phyloP scores from a whole-genome alignment of 768 basidiomycete genomes.

The Rhizopogon sp. region DNA sequence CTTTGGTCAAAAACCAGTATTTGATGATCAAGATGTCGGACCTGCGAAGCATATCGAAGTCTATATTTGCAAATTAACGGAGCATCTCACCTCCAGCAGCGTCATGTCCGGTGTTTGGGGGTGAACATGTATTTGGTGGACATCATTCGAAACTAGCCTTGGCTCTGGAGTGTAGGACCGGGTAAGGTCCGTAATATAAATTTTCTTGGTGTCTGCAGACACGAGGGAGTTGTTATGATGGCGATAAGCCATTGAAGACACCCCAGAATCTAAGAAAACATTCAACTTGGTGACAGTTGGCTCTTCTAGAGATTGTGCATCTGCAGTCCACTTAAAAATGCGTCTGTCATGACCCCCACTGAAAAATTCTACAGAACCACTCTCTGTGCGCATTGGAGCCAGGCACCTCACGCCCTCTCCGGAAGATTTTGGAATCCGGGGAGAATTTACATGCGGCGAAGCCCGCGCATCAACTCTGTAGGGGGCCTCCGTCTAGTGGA shows the following conservation, averaged over 20 bases:
- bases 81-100: constrained; percentile 41
- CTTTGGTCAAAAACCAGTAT: constrained; percentile 45
- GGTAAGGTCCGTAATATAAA: constrained; percentile 35
- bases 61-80: constrained; percentile 8
- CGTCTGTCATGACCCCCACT: constrained; percentile 45
- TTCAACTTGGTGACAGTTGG: constrained; percentile 22
- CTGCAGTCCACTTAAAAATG: constrained; percentile 35
- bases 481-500: constrained; percentile 25
- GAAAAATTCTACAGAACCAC: constrained; percentile 35
- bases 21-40: constrained; percentile 45
- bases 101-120: constrained; percentile 38
- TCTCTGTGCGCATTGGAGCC: constrained; percentile 28
- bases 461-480: constrained; percentile 25
- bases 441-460: constrained; percentile 27
- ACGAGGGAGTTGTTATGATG: constrained; percentile 29
- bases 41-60: constrained; percentile 24
- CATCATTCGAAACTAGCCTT: constrained; percentile 31
- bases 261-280: constrained; percentile 22
- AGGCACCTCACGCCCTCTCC: constrained; percentile 38
- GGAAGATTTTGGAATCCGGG: constrained; percentile 16
- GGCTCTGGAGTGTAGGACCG: constrained; percentile 25
- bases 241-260: constrained; percentile 36
- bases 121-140: constrained; percentile 43
- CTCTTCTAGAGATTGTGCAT: constrained; percentile 13
- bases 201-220: constrained; percentile 28